Evolutionary conservation across 306 rosid genomes (phyloP).

Genomic region (Quercus robur): DNA sequence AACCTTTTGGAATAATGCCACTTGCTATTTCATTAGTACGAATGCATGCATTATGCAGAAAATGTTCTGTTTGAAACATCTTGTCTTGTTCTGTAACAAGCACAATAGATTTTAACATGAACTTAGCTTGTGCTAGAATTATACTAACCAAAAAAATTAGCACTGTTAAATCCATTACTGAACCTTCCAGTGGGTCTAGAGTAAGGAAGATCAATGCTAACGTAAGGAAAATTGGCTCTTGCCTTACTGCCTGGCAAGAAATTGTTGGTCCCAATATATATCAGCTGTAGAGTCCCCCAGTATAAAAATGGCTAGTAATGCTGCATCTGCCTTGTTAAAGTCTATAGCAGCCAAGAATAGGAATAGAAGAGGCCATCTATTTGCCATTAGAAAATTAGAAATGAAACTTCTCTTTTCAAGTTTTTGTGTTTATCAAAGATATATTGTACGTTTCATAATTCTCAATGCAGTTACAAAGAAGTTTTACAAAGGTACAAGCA

Average conservation of each 20-base stretch:
- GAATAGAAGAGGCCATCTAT: not conserved
- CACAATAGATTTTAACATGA: not conserved
- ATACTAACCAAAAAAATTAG: slow-evolving; percentile 30
- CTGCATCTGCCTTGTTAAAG: slow-evolving; percentile 6
- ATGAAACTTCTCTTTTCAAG: no score
- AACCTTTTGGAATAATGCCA: not conserved
- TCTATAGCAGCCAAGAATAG: not conserved
- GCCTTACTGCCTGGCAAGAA: slow-evolving; percentile 21
- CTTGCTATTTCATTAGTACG: not conserved
- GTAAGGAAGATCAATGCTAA: slow-evolving; percentile 26
- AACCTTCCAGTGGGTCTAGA: slow-evolving; percentile 30
- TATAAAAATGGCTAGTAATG: slow-evolving; percentile 15
- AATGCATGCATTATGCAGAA: not conserved
- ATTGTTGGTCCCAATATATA: slow-evolving; percentile 35
- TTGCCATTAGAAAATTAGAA: not conserved
- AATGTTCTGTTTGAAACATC: no score
- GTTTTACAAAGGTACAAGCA: not conserved
- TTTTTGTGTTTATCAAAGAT: no score
- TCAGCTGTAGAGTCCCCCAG: slow-evolving; percentile 28
- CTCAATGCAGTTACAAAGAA: not conserved
- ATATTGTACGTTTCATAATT: no score
- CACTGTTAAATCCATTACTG: slow-evolving; percentile 30
- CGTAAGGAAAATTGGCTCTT: slow-evolving; percentile 28
- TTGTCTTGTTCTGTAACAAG: no score
- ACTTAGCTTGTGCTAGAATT: not conserved